Evolutionary conservation across 257 asterid species (phyloP).

Genomic region (Solanum rostratum): DNA sequence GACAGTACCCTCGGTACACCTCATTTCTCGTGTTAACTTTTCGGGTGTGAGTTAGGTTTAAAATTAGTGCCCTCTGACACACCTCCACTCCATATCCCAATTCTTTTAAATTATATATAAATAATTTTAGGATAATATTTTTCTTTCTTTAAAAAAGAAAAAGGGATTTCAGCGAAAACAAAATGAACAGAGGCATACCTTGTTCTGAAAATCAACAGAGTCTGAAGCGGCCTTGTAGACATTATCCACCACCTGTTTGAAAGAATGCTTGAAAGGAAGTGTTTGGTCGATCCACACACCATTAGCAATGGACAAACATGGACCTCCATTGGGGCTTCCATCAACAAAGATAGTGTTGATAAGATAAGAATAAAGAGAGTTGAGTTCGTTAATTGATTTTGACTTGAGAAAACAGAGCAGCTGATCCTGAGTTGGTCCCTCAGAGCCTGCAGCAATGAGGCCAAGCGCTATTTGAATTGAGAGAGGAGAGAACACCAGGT

Average conservation of each 20-base stretch:
- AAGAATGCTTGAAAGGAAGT: constrained; percentile 26
- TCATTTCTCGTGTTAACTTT: neutral
- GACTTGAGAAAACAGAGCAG: neutral
- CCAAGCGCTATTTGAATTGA: constrained; percentile 8
- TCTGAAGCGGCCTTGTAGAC: neutral
- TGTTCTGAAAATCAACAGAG: neutral
- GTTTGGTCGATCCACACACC: constrained; percentile 49
- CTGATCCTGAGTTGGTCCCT: neutral
- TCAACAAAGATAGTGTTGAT: neutral
- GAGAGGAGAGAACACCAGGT: constrained; percentile 12
- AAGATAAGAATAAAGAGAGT: neutral
- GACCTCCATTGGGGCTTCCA: neutral
- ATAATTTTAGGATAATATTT: no score
- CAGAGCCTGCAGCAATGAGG: neutral
- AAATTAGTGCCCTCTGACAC: neutral
- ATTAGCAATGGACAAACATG: constrained; percentile 32
- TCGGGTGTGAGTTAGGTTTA: neutral
- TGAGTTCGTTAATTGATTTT: neutral
- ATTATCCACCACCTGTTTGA: neutral
- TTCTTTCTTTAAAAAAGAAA: neutral
- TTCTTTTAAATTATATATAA: no score
- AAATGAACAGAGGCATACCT: neutral
- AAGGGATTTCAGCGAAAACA: neutral
- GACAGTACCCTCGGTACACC: neutral
- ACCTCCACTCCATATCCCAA: neutral